A percentile compares a stretch with the other conserved stretches of the same genome.
phyloP scores from a whole-genome alignment of 1,284 basidiomycete species.

The Cutaneotrichosporon mucoides region DNA sequence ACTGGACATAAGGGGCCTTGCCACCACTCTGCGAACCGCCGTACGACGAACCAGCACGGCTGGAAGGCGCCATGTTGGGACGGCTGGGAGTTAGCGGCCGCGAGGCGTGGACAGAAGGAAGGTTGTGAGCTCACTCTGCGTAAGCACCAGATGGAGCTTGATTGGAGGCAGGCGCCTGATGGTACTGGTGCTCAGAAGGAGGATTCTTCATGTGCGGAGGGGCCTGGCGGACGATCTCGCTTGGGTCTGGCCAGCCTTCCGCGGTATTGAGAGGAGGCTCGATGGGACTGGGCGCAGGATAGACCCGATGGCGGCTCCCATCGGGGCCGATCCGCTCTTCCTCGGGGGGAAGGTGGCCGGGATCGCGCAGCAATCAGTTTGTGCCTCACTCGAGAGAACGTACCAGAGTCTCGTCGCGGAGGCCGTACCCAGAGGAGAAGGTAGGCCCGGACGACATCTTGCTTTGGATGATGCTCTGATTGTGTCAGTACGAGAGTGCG shows the following conservation, averaged over 20 bases:
- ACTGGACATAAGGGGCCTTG: background rate
- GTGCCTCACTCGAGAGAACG: no score
- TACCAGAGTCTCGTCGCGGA: conserved; percentile 1
- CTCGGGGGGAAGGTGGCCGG: conserved; percentile 17
- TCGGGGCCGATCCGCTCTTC: conserved; percentile 23
- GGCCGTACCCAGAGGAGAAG: conserved; percentile 25
- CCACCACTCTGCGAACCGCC: background rate
- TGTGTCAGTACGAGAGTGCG: background rate
- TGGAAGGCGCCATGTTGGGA: no score
- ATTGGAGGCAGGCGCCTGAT: no score
- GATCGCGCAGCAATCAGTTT: background rate
- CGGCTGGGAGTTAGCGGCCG: no score
- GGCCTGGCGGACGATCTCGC: background rate
- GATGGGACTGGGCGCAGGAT: conserved; percentile 29
- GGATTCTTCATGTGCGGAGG: conserved; percentile 1
- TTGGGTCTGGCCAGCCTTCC: conserved; percentile 26
- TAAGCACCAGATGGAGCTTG: no score
- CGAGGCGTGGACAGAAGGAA: no score
- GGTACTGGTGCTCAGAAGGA: background rate
- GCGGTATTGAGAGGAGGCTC: conserved; percentile 24
- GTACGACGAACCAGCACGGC: no score
- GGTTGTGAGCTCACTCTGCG: no score
- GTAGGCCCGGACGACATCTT: background rate
- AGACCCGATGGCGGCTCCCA: conserved; percentile 26
- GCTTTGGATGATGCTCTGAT: no score